A percentile compares a stretch with the other conserved stretches of the same genome.
Conservation (phyloP, 2,329 filamentous ascomycete species). For the Alternaria sp. region DNA sequence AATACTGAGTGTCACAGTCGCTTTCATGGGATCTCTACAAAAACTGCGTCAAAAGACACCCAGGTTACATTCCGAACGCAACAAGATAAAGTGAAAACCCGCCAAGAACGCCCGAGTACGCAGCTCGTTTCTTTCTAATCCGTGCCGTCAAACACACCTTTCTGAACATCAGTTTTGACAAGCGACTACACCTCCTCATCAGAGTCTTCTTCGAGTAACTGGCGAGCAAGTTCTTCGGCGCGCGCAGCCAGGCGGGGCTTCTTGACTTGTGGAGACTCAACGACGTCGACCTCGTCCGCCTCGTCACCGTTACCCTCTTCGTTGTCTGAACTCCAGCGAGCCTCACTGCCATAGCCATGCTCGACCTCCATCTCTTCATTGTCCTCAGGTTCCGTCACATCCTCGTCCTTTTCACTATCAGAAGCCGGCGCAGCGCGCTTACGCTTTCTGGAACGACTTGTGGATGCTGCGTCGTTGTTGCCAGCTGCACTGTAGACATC, state of each 20-base stretch:
- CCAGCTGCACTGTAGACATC: neutral
- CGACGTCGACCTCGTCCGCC: neutral
- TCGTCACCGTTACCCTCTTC: neutral
- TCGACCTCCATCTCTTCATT: neutral
- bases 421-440: neutral
- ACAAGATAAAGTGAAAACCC: no score
- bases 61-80: neutral
- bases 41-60: neutral
- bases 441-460: neutral
- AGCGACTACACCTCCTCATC: neutral
- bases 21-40: neutral
- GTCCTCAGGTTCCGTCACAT: neutral
- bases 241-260: neutral
- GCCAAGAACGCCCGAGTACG: neutral
- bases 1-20: neutral
- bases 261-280: neutral
- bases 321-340: neutral
- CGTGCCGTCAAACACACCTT: no score
- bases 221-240: neutral
- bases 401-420: neutral
- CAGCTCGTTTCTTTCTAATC: neutral
- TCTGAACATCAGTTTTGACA: no score
- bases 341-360: neutral
- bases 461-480: neutral
- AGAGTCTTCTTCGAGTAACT: neutral